Conservation (phyloP, 345 rosid genomes). For the Citrus glauca region DNA sequence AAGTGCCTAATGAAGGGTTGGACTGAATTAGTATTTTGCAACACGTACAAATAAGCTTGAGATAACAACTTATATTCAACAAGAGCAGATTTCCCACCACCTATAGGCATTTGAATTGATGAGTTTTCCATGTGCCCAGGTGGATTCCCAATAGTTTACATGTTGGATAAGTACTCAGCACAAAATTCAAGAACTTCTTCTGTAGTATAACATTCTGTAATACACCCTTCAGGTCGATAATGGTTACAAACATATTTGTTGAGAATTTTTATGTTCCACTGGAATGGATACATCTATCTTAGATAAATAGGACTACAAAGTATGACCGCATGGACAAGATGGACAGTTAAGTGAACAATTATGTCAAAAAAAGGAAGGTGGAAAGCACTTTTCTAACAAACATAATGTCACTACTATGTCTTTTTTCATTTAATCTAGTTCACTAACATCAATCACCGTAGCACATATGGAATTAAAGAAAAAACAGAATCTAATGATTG, state of each 20-base stretch:
- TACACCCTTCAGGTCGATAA: background rate
- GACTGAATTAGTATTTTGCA: no score
- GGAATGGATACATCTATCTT: background rate
- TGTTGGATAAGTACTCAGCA: background rate
- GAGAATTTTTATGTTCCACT: background rate
- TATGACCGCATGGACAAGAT: background rate
- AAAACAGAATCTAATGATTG: rapidly evolving
- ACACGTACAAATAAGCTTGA: no score
- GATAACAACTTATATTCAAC: no score
- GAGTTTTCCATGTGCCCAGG: no score
- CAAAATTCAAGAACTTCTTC: background rate
- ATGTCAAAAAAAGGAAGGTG: background rate
- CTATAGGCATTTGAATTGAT: no score
- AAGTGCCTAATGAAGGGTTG: no score
- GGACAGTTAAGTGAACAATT: background rate
- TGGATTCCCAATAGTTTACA: background rate
- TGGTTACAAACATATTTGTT: background rate
- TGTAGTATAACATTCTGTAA: background rate
- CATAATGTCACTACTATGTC: background rate
- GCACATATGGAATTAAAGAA: no score
- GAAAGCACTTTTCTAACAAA: background rate
- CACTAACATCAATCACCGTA: no score
- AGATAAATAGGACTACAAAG: background rate
- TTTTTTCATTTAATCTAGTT: no score
- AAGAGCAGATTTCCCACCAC: no score